Conservation (phyloP, 192 early-diverging fungal species). For the Backusella luteola region DNA sequence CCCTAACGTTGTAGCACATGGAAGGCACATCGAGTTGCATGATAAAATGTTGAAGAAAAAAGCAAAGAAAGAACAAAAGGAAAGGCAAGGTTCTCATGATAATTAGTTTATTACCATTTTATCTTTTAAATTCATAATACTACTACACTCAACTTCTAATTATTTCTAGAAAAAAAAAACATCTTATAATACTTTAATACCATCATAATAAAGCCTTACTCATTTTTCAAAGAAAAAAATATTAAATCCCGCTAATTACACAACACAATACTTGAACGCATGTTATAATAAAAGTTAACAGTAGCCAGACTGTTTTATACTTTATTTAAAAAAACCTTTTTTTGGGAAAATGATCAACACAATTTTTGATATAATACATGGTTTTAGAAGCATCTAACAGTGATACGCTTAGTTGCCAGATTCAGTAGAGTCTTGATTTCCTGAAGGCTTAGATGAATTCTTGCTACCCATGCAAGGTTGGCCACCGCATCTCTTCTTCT, state of each 20-base stretch:
- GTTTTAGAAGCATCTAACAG: not conserved
- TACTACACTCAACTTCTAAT: not conserved
- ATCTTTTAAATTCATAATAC: not conserved
- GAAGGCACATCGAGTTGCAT: not conserved
- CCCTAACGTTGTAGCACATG: slow-evolving; percentile 47
- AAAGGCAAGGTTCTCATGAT: not conserved
- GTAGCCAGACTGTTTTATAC: not conserved
- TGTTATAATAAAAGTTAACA: not conserved
- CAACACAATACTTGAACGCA: not conserved
- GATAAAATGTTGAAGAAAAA: not conserved
- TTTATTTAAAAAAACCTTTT: not conserved
- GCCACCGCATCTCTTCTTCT: not conserved
- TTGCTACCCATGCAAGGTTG: not conserved
- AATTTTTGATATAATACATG: not conserved
- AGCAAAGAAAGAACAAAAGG: not conserved
- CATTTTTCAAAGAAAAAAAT: not conserved
- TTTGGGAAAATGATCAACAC: not conserved
- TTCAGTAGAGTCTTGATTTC: not conserved
- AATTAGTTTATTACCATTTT: not conserved
- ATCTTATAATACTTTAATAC: not conserved
- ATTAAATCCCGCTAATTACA: not conserved
- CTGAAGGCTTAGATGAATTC: not conserved
- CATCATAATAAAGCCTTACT: not conserved
- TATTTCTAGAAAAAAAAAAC: not conserved
- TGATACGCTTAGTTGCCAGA: not conserved